Evolutionary conservation across 179 eudicot species (phyloP), one percentile per base, ranked within the genome.

Genomic region (Beta lomatogona): DNA sequence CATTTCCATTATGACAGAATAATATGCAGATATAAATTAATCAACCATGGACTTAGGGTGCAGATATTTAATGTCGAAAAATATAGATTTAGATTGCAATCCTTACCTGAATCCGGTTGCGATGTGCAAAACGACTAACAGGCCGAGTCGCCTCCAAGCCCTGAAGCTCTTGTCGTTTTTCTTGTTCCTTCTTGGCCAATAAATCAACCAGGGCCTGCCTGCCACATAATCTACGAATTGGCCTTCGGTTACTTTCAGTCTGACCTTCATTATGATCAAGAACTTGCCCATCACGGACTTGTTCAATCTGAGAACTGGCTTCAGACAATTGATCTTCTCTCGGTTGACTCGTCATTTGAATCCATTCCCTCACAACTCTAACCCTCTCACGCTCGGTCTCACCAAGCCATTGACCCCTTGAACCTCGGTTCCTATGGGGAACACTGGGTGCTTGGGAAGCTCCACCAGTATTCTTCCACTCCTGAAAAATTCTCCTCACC

Each of bases 191-290:
- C 88, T 85, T 92, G 58, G 83, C 83, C 66, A 95, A 81, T 78
- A 95, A 88, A 89, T 95, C 98, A 81, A 93, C 87, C 82, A 95
- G 89, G 77, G 95, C 92, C 87, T 95, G 95, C 80, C 98, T 92
- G 25, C 98, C 98, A 80, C 92, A 92, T 68, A 93, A 82, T 81
- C 80, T 92, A 50, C 93, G 93, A 57, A 95, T 83, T 21, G 84
- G 88, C 82, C 91, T 93, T 77, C 93, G 80, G 19, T 77, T 79
- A 61, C 81, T 86, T 61, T 75, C 85, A 46, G 77, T 63, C 55
- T 73, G 86, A 83, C 78, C 79, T 67, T 83, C 89, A 75, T 82
- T 81, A 68, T 53, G 85, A 76, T 80, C 80, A 77, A 84, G 80
- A 86, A 80, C 85, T 74, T 80, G 82, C 28, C 90, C 93, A 79